Percentiles rank a stretch among this genome's conserved stretches.
Conservation (phyloP, 352 stramenopile species). For the Globisporangium radiosum region DNA sequence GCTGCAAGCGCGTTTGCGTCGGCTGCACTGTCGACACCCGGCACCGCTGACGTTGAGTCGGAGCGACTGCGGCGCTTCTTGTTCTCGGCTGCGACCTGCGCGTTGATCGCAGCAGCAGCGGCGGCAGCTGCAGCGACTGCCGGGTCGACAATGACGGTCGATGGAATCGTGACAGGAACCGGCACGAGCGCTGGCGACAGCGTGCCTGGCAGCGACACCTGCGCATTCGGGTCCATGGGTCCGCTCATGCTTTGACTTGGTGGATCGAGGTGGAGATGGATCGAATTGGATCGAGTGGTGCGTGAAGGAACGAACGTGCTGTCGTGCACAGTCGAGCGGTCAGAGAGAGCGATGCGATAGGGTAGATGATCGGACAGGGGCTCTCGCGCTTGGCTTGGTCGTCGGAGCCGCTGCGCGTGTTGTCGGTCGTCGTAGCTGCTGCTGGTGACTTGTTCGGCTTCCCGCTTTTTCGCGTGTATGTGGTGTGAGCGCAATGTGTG, state of each 20-base stretch:
- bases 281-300: not conserved
- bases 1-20: constrained; percentile 1
- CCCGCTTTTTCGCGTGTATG: constrained; percentile 11
- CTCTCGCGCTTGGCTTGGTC: not conserved
- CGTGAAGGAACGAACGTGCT: not conserved
- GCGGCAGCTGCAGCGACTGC: constrained; percentile 14
- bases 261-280: no score
- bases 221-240: not conserved
- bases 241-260: not conserved
- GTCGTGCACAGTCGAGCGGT: no score
- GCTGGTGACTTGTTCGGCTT: not conserved
- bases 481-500: constrained; percentile 8
- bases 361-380: not conserved
- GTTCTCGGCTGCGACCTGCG: constrained; percentile 20
- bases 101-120: constrained; percentile 13
- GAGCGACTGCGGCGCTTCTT: constrained; percentile 30
- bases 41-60: not conserved
- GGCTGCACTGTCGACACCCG: not conserved
- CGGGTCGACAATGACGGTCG: constrained; percentile 6
- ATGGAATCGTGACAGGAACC: not conserved
- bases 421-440: not conserved
- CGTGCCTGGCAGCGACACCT: not conserved
- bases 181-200: not conserved
- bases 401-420: not conserved
- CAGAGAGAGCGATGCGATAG: no score